Evolutionary conservation across 805 yeast species (phyloP).

Genomic region (Schizosaccharomyces japonicus): DNA sequence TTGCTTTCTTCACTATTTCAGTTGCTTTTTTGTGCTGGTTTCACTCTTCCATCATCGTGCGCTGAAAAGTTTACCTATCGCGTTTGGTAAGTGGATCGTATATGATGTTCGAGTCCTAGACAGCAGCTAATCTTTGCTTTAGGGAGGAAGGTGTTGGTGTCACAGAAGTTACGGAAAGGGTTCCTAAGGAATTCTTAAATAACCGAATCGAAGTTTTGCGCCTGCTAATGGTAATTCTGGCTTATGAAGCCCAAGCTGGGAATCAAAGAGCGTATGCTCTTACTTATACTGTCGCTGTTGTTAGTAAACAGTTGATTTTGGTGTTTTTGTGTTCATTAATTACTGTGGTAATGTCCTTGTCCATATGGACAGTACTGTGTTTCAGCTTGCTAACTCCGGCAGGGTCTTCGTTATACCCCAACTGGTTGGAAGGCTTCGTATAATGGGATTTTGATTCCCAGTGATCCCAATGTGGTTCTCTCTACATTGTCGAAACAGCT

Average conservation of each 20-base stretch:
- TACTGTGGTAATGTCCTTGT: constrained; percentile 21
- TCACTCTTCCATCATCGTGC: background rate
- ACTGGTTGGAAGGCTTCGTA: background rate
- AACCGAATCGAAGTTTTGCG: constrained; percentile 46
- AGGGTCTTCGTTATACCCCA: background rate
- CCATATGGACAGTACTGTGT: too few species aligned
- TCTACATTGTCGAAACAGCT: constrained; percentile 38
- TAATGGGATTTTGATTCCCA: constrained; percentile 8
- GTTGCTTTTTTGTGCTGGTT: background rate
- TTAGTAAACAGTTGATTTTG: constrained; percentile 25
- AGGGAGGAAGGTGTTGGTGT: background rate
- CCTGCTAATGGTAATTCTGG: constrained; percentile 33
- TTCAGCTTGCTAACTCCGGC: background rate
- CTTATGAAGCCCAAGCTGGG: too few species aligned
- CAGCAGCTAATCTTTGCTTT: background rate
- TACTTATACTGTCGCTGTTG: constrained; percentile 33
- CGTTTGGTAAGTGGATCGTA: constrained; percentile 34
- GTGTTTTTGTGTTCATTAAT: constrained; percentile 42
- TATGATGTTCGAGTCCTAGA: background rate
- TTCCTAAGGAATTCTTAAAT: constrained; percentile 26
- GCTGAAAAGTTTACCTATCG: constrained; percentile 18
- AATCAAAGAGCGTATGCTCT: constrained; percentile 51
- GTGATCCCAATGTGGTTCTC: constrained; percentile 13
- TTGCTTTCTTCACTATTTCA: background rate
- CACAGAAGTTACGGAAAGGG: background rate